These are phyloP conservation scores for Apium graveolens DNA, from an alignment of 129 eudicot species.

Conservation along the genomic window DNA sequence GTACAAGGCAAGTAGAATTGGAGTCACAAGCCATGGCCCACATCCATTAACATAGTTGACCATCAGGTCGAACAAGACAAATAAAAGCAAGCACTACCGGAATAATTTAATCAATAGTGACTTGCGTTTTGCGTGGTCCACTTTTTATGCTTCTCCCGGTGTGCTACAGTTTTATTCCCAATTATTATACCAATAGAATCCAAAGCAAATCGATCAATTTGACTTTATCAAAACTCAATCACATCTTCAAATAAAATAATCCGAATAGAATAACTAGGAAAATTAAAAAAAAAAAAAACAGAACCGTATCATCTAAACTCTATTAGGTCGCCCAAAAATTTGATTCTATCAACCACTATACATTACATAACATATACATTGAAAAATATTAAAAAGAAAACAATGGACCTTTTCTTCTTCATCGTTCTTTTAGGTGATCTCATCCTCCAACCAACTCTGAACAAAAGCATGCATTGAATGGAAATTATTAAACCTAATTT, in stretches of 20 bases:
- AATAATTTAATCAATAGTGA: neutral
- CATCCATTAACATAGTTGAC: neutral
- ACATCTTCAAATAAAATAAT: neutral
- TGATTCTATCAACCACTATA: neutral
- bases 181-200: neutral
- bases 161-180: neutral
- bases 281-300: neutral
- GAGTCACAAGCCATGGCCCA: neutral
- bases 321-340: neutral
- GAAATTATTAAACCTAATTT: neutral
- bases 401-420: neutral
- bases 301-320: neutral
- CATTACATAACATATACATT: too few species aligned
- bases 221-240: constrained; percentile 1
- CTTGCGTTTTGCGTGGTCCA: neutral
- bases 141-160: neutral
- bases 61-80: neutral
- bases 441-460: neutral
- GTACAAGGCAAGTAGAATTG: neutral
- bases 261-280: neutral
- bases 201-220: constrained; percentile 3
- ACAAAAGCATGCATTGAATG: neutral
- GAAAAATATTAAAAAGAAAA: neutral
- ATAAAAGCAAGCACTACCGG: neutral
- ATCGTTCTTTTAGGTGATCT: neutral